These are phyloP conservation scores for Penicillium sp. DNA, from an alignment of 2,329 filamentous ascomycete species.

Conservation along the genomic window DNA sequence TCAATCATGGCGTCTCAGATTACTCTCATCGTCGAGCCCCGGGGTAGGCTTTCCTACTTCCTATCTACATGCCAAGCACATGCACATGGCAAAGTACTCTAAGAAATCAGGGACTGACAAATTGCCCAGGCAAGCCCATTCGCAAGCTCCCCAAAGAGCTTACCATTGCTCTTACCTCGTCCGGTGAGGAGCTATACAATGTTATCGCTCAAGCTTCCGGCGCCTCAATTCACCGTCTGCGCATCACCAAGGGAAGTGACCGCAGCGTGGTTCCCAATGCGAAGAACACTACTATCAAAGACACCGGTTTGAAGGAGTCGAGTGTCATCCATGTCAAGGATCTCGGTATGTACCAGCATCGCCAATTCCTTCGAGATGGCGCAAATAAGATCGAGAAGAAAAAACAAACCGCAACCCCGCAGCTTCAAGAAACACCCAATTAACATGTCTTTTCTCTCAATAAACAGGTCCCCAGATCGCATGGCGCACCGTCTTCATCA, in stretches of 20 bases:
- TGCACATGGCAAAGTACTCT: not conserved
- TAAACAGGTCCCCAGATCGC: conserved; percentile 80
- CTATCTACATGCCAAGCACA: conserved; percentile 8
- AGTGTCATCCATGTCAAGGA: conserved; percentile 85
- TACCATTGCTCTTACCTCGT: conserved; percentile 58
- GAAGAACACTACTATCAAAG: conserved; percentile 58
- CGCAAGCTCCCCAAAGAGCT: conserved; percentile 64
- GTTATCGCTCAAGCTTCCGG: conserved; percentile 61
- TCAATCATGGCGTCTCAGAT: conserved; percentile 43
- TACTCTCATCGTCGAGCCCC: conserved; percentile 48
- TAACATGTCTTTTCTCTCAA: conserved; percentile 5
- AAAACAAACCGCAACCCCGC: not conserved
- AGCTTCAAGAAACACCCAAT: conserved; percentile 32
- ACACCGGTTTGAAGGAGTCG: conserved; percentile 63
- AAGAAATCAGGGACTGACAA: conserved; percentile 9
- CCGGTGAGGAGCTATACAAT: conserved; percentile 62
- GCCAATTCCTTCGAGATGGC: not conserved
- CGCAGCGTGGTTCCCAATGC: conserved; percentile 62
- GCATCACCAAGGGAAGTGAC: conserved; percentile 70
- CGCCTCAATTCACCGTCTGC: conserved; percentile 64
- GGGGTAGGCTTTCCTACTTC: conserved; percentile 43
- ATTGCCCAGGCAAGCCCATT: conserved; percentile 64
- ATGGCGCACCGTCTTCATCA: conserved; percentile 92
- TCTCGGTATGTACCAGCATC: conserved; percentile 66
- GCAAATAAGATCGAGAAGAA: not conserved